Base-by-base conservation (phyloP, 1,284 basidiomycete genomes). In the Cutaneotrichosporon dermatis region DNA sequence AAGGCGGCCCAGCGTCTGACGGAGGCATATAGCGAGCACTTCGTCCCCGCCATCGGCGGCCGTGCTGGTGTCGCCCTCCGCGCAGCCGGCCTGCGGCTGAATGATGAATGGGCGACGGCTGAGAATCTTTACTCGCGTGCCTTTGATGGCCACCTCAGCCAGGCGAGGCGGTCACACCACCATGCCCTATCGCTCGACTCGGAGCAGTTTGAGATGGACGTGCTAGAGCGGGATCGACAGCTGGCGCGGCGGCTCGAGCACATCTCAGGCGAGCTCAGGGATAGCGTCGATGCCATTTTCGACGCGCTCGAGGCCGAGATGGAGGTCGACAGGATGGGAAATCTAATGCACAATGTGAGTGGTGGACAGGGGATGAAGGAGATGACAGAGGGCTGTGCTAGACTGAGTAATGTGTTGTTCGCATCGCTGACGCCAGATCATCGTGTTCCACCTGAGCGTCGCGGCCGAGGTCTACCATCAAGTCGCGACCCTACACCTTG, bases 401-500 rank as follows among this genome's bases (percentile, higher is more conserved):
- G 25, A 25, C 25, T 25, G 25, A 25, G 25, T 25, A 25, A 25
- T 25, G 25, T 25, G 25, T 25, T 25, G 25, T 8, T 40, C 39
- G 12, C 39, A 8, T 12, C 12, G 34, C 34, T 49, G 34, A 46
- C 45, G 9, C 4, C 46, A 49, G 46, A 36, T 49, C 34, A 49
- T 49, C 46, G 46, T 49, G 34, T 49, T 49, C 46, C 46, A 49
- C 34, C 46, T 49, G 33, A 36, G 34, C 34, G 46, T 49, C 46
- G 46, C 46, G 11, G 46, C 46, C 12, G 46, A 49, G 33, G 46
- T 49, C 33, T 49, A 49, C 46, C 46, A 49, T 33, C 46, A 49
- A 12, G 46, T 49, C 13, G 33, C 46, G 46, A 49, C 46, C 10
- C 46, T 49, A 13, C 46, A 49, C 34, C 46, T 49, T 6, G 46